These are phyloP conservation scores for Teratosphaeria pseudoeucalypti DNA, from an alignment of 2,329 filamentous ascomycete species.

Conservation along the genomic window DNA sequence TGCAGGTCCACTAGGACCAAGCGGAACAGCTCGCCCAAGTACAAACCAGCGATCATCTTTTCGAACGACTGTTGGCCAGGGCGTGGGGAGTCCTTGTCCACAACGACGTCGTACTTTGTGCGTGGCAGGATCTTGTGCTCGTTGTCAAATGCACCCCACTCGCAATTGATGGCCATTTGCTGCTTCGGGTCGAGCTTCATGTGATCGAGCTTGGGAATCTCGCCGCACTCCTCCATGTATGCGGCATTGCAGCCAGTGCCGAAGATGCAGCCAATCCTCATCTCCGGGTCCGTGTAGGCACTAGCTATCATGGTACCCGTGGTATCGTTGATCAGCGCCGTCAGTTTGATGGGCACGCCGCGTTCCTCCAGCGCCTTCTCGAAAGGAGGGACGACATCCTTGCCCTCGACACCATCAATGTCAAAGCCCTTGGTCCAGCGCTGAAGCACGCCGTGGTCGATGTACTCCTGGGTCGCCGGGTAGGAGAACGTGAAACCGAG, in stretches of 20 bases:
- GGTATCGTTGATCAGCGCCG: conserved; percentile 93
- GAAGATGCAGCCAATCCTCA: conserved; percentile 96
- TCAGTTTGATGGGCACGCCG: conserved; percentile 84
- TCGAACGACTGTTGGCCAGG: conserved; percentile 37
- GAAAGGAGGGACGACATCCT: conserved; percentile 83
- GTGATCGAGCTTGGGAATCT: conserved; percentile 86
- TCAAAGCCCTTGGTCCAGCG: conserved; percentile 98
- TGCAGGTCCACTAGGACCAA: conserved; percentile 44
- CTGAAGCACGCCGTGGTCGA: conserved; percentile 85
- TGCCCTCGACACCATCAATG: conserved; percentile 79
- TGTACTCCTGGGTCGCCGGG: conserved; percentile 83
- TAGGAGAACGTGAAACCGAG: conserved; percentile 96
- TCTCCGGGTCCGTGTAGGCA: conserved; percentile 84
- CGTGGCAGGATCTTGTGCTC: conserved; percentile 78
- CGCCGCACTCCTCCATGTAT: conserved; percentile 90
- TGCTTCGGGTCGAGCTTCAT: conserved; percentile 64
- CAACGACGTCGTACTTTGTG: conserved; percentile 51
- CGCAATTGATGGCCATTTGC: conserved; percentile 94
- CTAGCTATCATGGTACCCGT: conserved; percentile 95
- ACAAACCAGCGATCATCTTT: conserved; percentile 37
- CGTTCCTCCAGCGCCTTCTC: conserved; percentile 64
- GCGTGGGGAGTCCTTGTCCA: conserved; percentile 35
- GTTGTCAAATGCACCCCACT: conserved; percentile 95
- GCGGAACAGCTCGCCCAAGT: conserved; percentile 37
- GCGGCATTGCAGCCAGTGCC: conserved; percentile 97